Base-by-base conservation (phyloP, 2,329 filamentous ascomycete species). In the Pseudogymnoascus sp. region DNA sequence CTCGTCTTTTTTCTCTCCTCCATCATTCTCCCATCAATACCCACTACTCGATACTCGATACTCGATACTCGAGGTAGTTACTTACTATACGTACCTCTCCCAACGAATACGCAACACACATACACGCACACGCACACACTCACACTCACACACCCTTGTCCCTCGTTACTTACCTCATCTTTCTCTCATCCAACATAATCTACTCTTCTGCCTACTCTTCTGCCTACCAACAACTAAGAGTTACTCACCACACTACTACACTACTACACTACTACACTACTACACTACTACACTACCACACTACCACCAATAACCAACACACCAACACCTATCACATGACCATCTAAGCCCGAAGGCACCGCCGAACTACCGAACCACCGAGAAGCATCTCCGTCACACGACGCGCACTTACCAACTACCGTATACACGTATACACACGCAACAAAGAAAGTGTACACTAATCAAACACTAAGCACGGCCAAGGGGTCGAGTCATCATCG, bases 401-500 rank as follows among this genome's bases (percentile, higher is more conserved):
- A 54, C 45, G 45, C 45, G 45, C 45, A 54, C 45, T 21, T 18
- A 26, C 23, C 23, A 21, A 21, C 21, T 21, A 21, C 21, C 45
- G 45, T 29, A 54, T 54, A 54, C 45, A 31, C 45, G 42, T 47
- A 47, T 26, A 47, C 45, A 54, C 23, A 21, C 21, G 2, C 7
- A 10, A 47, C 40, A 54, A 54, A 5, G 14, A 5, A 26, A 31
- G 42, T 54, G 45, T 54, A 54, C 45, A 54, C 45, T 54, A 54
- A 54, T 11, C 42, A 26, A 12, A 26, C 42, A 14, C 12, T 31
- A 45, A 26, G 45, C 45, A 54, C 45, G 45, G 45, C 45, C 45
- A 54, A 54, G 45, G 45, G 45, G 45, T 54, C 45, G 45, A 54
- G 45, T 54, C 45, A 54, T 54, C 45, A 54, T 54, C 45, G 26